phyloP scores from a whole-genome alignment of 345 rosid genomes.

The Camelina sativa region DNA sequence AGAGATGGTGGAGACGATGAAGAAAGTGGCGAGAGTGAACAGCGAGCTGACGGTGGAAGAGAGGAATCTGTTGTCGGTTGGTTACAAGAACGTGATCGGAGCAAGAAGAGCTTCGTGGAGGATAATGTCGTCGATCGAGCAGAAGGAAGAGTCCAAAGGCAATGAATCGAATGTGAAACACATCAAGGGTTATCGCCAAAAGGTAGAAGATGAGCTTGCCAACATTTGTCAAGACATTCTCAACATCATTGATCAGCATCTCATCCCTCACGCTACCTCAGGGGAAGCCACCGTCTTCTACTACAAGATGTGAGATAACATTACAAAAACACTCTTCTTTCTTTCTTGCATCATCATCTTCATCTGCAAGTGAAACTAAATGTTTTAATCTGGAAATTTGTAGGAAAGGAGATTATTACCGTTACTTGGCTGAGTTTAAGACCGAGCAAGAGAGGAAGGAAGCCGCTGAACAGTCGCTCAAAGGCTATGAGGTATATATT shows the following conservation, averaged over 20 bases:
- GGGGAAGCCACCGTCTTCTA: conserved; percentile 99
- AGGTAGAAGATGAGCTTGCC: conserved; percentile 94
- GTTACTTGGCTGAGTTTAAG: conserved; percentile 97
- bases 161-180: conserved; percentile 84
- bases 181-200: conserved; percentile 78
- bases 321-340: conserved; percentile 17
- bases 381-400: not conserved
- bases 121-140: conserved; percentile 96
- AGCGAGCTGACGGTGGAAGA: conserved; percentile 94
- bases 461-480: conserved; percentile 86
- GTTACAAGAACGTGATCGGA: conserved; percentile 89
- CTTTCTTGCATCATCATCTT: not conserved
- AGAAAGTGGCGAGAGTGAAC: conserved; percentile 74
- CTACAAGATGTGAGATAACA: conserved; percentile 69
- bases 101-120: conserved; percentile 97
- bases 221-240: conserved; percentile 86
- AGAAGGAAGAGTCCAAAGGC: conserved; percentile 93
- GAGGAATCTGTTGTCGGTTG: conserved; percentile 95
- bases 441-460: conserved; percentile 87
- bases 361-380: not conserved
- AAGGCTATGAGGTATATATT: conserved; percentile 79
- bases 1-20: conserved; percentile 99
- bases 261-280: conserved; percentile 75
- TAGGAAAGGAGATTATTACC: conserved; percentile 96
- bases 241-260: conserved; percentile 81